Percentiles rank a stretch among this genome's conserved stretches.
Conservation (phyloP, 805 yeast genomes). For the Peterozyma toletana region DNA sequence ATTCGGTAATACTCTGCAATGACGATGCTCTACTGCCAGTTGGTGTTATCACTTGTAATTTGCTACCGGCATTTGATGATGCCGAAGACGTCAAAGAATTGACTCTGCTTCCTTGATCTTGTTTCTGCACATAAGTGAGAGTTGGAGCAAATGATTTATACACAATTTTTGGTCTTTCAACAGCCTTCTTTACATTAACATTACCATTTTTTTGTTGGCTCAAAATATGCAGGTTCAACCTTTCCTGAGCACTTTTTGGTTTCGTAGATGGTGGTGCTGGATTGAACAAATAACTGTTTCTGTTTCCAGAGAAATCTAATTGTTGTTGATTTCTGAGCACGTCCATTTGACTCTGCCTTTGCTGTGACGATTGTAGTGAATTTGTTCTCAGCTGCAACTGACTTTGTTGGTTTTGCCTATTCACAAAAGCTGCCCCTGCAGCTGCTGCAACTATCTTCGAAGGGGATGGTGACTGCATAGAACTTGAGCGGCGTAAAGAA, state of each 20-base stretch:
- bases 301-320: not conserved
- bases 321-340: conserved; percentile 2
- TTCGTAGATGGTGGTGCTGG: conserved; percentile 3
- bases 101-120: too few relatives aligned
- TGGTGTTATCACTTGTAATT: not conserved
- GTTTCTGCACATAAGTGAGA: not conserved
- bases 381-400: not conserved
- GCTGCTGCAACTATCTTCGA: conserved; percentile 6
- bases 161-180: conserved; percentile 14
- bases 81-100: conserved; percentile 2
- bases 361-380: conserved; percentile 1
- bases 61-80: conserved; percentile 1
- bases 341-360: not conserved
- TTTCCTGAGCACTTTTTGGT: conserved; percentile 24
- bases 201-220: conserved; percentile 23
- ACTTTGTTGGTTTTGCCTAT: not conserved
- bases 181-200: conserved; percentile 18
- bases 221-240: conserved; percentile 26
- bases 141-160: conserved; percentile 12
- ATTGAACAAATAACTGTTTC: not conserved
- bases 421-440: conserved; percentile 8
- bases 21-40: conserved; percentile 16
- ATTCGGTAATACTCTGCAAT: conserved; percentile 13
- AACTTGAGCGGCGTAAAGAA: too few relatives aligned
- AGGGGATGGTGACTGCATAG: too few relatives aligned